Evolutionary conservation across 1,284 basidiomycete species (phyloP), one percentile per base, ranked within the genome.

Genomic region (Melampsora americana): DNA sequence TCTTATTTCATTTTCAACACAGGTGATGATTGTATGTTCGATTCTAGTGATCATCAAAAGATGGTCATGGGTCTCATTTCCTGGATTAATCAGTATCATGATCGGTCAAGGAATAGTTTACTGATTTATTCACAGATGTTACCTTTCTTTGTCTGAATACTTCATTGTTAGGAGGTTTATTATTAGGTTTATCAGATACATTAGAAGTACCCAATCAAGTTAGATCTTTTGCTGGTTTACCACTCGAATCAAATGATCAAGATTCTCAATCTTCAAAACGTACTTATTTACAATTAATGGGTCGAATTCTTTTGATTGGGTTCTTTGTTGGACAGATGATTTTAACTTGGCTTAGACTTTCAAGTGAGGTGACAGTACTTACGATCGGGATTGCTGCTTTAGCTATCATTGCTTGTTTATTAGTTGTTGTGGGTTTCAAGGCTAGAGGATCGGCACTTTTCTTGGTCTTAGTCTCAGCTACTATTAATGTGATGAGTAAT

Each of bases 11-110:
- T n/a, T n/a, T n/a, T n/a, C n/a, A 35, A 35, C 3, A 35, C 56
- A 72, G 69, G 62, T 72, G 18, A 72, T 72, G 69, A 23, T 72
- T 9, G 18, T 26, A 23, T 72, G 61, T 65, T 72, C 69, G 59
- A 50, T 72, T n/a, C 23, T 72, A 32, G 65, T 72, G 26, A 32
- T 72, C 6, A 62, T 72, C 46, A 72, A 72, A 20, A 46, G 53
- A 65, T 72, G 69, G 69, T 26, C 69, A 16, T 12, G 50, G 30
- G 48, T 65, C 23, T 53, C 69, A 9, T 26, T 72, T 23, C 0
- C 39, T 0, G 60, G 61, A 1, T 35, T 72, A 35, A 28, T 65
- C 7, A 5, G 28, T 16, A 60, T 72, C 16, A 72, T 72, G 6
- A 32, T 72, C 3, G 48, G 60, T 12, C 69, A 72, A 56, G 69